Conservation (phyloP, 208 protist genomes). For the Porcisia deanei region DNA sequence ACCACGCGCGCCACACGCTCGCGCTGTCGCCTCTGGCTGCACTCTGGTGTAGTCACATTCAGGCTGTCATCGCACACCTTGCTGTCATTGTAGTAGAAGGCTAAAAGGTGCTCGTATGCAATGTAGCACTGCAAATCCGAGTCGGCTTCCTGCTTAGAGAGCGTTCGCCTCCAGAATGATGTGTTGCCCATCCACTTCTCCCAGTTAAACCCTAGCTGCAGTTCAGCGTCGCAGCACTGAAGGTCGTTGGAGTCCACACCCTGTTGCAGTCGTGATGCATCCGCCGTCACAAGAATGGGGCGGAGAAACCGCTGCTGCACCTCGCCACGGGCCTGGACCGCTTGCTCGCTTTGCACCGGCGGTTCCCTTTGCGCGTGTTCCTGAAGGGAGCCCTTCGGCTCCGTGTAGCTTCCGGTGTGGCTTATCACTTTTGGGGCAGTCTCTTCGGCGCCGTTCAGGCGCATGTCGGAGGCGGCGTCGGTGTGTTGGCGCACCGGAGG, state of each 20-base stretch:
- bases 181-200: neutral
- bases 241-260: neutral
- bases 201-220: neutral
- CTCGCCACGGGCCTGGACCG: neutral
- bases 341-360: neutral
- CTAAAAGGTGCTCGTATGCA: conserved; percentile 20
- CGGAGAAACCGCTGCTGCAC: neutral
- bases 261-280: neutral
- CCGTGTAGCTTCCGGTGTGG: neutral
- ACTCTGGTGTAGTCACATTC: neutral
- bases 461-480: too few relatives aligned
- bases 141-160: conserved; percentile 16
- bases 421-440: too few relatives aligned
- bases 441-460: too few relatives aligned
- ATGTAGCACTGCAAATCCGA: conserved; percentile 23
- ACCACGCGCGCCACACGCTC: conserved; percentile 11
- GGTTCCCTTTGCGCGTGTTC: conserved; percentile 1
- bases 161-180: conserved; percentile 5
- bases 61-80: conserved; percentile 15
- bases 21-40: conserved; percentile 12
- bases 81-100: conserved; percentile 25
- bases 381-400: conserved; percentile 1
- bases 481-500: neutral
- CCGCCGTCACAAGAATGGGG: conserved; percentile 6
- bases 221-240: neutral